Conservation (phyloP, 73 alveolate species). For the Paraurostyla sp. region DNA sequence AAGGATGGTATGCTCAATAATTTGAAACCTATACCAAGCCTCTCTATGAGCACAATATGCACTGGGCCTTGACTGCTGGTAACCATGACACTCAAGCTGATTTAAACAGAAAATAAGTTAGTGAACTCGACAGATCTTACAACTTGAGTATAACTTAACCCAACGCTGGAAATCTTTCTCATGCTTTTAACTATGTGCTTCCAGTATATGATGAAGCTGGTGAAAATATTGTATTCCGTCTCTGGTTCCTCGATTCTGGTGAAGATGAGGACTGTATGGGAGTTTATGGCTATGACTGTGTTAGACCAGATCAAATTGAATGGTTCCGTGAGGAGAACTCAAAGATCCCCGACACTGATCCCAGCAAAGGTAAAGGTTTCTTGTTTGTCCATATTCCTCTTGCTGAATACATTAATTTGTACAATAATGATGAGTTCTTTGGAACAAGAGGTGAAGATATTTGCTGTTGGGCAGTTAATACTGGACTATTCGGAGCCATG, state of each 20-base stretch:
- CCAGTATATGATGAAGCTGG: constrained; percentile 65
- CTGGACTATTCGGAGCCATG: constrained; percentile 68
- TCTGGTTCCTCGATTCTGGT: constrained; percentile 75
- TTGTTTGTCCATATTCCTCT: constrained; percentile 32
- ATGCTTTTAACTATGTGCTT: constrained; percentile 66
- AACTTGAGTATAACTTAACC: constrained; percentile 52
- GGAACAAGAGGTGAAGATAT: constrained; percentile 72
- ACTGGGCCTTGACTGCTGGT: constrained; percentile 78
- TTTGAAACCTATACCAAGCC: constrained; percentile 55
- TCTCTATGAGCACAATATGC: constrained; percentile 22
- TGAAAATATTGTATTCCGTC: constrained; percentile 9
- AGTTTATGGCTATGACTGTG: constrained; percentile 66
- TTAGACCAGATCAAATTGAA: constrained; percentile 64
- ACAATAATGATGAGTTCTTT: constrained; percentile 24
- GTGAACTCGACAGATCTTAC: constrained; percentile 70
- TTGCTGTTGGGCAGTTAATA: constrained; percentile 64
- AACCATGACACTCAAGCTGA: constrained; percentile 81
- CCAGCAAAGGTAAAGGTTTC: constrained; percentile 5
- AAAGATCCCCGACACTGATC: constrained; percentile 1
- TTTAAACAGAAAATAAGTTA: constrained; percentile 63
- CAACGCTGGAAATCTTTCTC: constrained; percentile 57
- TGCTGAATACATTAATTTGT: background rate
- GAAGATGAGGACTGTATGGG: constrained; percentile 56
- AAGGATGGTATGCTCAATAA: constrained; percentile 61
- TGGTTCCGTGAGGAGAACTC: constrained; percentile 58